Conservation (phyloP, 257 asterid species). For the Linderniella brevidens region DNA sequence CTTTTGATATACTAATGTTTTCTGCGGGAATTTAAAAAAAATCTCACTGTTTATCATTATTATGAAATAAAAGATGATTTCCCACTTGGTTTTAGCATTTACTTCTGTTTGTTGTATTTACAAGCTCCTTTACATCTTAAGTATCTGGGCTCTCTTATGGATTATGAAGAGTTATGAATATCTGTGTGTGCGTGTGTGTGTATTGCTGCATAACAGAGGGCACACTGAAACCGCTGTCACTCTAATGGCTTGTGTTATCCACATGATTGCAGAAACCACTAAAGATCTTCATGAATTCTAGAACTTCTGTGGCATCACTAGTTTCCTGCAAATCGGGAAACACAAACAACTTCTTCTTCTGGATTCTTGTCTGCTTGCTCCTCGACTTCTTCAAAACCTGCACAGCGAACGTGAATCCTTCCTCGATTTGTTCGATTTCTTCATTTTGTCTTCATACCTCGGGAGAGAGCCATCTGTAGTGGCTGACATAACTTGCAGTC, state of each 20-base stretch:
- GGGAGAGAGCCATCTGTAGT: not conserved
- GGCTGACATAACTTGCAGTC: not conserved
- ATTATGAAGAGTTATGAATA: conserved; percentile 1
- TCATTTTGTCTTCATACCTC: not conserved
- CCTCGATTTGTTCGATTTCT: not conserved
- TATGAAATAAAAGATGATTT: too few relatives aligned
- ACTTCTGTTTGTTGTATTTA: too few relatives aligned
- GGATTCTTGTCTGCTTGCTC: conserved; percentile 3
- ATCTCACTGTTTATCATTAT: too few relatives aligned
- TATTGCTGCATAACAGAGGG: too few relatives aligned
- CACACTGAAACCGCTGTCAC: not conserved
- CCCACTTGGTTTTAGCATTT: too few relatives aligned
- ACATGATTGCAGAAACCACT: conserved; percentile 9
- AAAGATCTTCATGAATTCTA: conserved; percentile 18
- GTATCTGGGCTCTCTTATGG: not conserved
- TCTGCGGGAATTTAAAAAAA: too few relatives aligned
- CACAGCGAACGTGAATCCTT: not conserved
- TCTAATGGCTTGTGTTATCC: not conserved
- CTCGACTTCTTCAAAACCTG: not conserved
- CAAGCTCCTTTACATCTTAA: too few relatives aligned
- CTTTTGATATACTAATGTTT: too few relatives aligned
- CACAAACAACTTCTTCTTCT: not conserved
- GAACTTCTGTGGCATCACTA: conserved; percentile 9
- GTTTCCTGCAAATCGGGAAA: conserved; percentile 13
- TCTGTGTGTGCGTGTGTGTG: too few relatives aligned